Evolutionary conservation across 2,329 filamentous ascomycete genomes (phyloP).

Genomic region (Xylariales sp.): DNA sequence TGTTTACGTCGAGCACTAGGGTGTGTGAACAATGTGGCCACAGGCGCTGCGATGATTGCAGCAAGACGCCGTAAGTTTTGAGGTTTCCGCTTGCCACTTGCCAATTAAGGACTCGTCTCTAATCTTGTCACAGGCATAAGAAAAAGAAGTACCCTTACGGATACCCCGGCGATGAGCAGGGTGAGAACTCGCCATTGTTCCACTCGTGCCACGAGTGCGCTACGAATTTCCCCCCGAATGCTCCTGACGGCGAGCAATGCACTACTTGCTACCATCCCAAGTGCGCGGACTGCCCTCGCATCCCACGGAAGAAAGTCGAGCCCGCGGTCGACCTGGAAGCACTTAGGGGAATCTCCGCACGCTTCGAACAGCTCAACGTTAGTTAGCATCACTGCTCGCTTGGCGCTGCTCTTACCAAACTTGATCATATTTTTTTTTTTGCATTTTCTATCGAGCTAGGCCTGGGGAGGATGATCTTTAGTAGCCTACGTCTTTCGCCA

Average conservation of each 20-base stretch:
- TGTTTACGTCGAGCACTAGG: slow-evolving; percentile 55
- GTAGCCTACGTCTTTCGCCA: too few relatives aligned
- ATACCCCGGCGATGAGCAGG: slow-evolving; percentile 63
- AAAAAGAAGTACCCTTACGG: slow-evolving; percentile 65
- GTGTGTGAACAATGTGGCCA: slow-evolving; percentile 68
- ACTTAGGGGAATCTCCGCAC: slow-evolving; percentile 4
- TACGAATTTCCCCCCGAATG: slow-evolving; percentile 47
- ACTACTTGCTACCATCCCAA: slow-evolving; percentile 56
- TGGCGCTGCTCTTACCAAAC: too few relatives aligned
- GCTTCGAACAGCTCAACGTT: slow-evolving; percentile 6
- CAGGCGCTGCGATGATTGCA: slow-evolving; percentile 73
- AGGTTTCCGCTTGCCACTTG: not conserved
- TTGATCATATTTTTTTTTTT: too few relatives aligned
- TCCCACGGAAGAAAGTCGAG: slow-evolving; percentile 50
- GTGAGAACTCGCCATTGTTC: slow-evolving; percentile 44
- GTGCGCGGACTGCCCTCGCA: slow-evolving; percentile 54
- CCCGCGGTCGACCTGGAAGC: not conserved
- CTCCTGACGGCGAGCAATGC: slow-evolving; percentile 51
- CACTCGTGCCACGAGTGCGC: slow-evolving; percentile 62
- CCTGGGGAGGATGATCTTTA: too few relatives aligned
- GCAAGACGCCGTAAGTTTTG: slow-evolving; percentile 69
- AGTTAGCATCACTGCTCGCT: too few relatives aligned
- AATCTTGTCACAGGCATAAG: slow-evolving; percentile 46
- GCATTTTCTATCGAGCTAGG: too few relatives aligned
- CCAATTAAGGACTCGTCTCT: not conserved